Base-by-base conservation (phyloP, 352 stramenopile genomes). In the Phytophthora agathidicida region DNA sequence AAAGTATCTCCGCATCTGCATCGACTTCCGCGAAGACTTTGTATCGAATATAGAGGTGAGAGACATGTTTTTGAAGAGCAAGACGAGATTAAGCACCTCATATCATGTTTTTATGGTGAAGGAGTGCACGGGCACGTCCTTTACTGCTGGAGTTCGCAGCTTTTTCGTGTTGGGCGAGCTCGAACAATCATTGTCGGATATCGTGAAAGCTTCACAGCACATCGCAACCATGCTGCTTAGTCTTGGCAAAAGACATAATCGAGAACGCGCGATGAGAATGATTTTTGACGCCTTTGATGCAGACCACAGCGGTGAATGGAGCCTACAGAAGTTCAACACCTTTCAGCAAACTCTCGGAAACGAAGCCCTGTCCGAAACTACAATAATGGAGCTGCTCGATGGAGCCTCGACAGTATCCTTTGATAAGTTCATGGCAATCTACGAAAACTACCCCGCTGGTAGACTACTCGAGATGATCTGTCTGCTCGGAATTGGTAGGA, bases 271-370 rank as follows among this genome's bases (percentile, higher is more conserved):
- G 1, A 68, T 84, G 13, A 52, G 41, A 7, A 64, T 68, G 11
- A 64, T 86, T 24, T 89, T 87, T 54, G 35, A 69, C 20, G 27
- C 41, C 2, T 86, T 84, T 41, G 79, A 86, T 50, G 20, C 54
- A 3, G 60, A 86, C 20, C 64, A 71, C 14, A 75, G 67, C 46
- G 69, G 65, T 2, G 56, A 57, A 19, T 80, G 77, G 60, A 68
- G 52, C 27, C 43, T 84, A 1, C 69, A 86, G 67, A 72, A 89
- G 22, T 91, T 89, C 43, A 91, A 91, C 27, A 38, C 48, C 3
- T 83, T 88, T 19, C 78, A 86, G 48, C 78, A 89, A 54, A 66
- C 75, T 1, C 53, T 83, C 7, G 50, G 51, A 17, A 69, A 80
- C 28, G 68, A 68, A 32, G 69, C 74, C 17, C 44, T 90, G 4